phyloP scores from a whole-genome alignment of 352 stramenopile species.

The Pythium sp. region DNA sequence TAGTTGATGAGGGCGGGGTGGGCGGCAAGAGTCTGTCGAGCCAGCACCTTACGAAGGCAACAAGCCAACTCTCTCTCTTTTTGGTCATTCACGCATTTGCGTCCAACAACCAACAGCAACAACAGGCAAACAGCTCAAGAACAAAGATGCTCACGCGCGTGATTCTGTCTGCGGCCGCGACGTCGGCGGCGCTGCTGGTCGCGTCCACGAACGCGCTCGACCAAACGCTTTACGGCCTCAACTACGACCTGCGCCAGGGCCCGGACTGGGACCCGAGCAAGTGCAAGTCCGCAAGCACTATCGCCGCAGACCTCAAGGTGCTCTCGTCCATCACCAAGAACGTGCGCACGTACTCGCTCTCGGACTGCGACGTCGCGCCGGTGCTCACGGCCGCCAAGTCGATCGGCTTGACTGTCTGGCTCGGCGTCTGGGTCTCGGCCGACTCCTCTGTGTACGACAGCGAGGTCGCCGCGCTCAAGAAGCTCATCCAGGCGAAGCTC shows the following conservation, averaged over 20 bases:
- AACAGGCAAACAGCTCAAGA: not conserved
- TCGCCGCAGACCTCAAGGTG: slow-evolving; percentile 68
- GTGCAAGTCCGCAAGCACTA: slow-evolving; percentile 66
- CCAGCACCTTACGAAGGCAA: not conserved
- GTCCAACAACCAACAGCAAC: not conserved
- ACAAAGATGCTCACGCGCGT: slow-evolving; percentile 25
- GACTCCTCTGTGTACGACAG: slow-evolving; percentile 58
- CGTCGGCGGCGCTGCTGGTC: slow-evolving; percentile 30
- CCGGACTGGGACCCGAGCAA: slow-evolving; percentile 76
- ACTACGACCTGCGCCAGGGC: slow-evolving; percentile 81
- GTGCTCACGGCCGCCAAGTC: slow-evolving; percentile 73
- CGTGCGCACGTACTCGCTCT: slow-evolving; percentile 80
- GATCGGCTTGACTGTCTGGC: slow-evolving; percentile 67
- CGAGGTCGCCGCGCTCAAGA: slow-evolving; percentile 63
- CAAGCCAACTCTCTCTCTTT: not conserved
- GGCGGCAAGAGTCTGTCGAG: not conserved
- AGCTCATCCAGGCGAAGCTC: slow-evolving; percentile 50
- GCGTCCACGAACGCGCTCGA: slow-evolving; percentile 49
- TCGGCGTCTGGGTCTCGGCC: slow-evolving; percentile 80
- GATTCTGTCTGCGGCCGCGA: slow-evolving; percentile 24
- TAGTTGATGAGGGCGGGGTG: not conserved
- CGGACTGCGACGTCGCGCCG: slow-evolving; percentile 68
- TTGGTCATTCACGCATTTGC: slow-evolving; percentile 7
- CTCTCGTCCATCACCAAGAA: slow-evolving; percentile 64
- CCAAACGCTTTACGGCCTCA: slow-evolving; percentile 75